A percentile compares a stretch with the other conserved stretches of the same genome.
These are phyloP conservation scores for Chlorella vulgaris DNA, from an alignment of 139 green algal species.

Conservation along the genomic window DNA sequence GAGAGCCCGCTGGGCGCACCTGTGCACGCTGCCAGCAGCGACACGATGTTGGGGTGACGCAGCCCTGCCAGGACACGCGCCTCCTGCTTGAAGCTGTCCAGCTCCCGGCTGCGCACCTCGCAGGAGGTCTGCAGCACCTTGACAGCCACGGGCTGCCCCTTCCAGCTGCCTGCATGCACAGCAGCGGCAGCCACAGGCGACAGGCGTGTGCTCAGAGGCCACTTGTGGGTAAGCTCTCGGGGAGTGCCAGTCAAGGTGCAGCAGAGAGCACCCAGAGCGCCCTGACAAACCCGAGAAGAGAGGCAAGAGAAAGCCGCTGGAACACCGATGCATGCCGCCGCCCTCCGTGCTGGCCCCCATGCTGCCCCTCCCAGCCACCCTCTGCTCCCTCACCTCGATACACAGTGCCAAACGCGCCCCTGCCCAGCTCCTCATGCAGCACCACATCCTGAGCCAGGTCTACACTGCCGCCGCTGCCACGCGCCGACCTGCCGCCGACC, in stretches of 20 bases:
- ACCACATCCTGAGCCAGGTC: conserved; percentile 64
- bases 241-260: neutral
- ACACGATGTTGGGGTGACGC: conserved; percentile 65
- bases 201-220: neutral
- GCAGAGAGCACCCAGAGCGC: neutral
- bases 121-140: conserved; percentile 68
- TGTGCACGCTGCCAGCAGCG: conserved; percentile 57
- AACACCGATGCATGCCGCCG: neutral
- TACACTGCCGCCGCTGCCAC: conserved; percentile 28
- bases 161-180: conserved; percentile 39
- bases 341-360: too few relatives aligned
- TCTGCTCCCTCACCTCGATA: conserved; percentile 34
- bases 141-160: conserved; percentile 57
- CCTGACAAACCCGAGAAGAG: too few relatives aligned
- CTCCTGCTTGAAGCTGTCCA: conserved; percentile 53
- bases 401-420: conserved; percentile 72
- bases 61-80: conserved; percentile 53
- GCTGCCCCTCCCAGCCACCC: neutral
- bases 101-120: conserved; percentile 24
- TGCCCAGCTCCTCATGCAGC: conserved; percentile 63
- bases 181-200: neutral
- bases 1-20: too few relatives aligned
- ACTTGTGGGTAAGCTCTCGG: neutral
- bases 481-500: too few relatives aligned
- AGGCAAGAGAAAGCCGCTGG: neutral